Evolutionary conservation across 805 yeast genomes (phyloP).

Genomic region (Zygoascus biomembranicola): DNA sequence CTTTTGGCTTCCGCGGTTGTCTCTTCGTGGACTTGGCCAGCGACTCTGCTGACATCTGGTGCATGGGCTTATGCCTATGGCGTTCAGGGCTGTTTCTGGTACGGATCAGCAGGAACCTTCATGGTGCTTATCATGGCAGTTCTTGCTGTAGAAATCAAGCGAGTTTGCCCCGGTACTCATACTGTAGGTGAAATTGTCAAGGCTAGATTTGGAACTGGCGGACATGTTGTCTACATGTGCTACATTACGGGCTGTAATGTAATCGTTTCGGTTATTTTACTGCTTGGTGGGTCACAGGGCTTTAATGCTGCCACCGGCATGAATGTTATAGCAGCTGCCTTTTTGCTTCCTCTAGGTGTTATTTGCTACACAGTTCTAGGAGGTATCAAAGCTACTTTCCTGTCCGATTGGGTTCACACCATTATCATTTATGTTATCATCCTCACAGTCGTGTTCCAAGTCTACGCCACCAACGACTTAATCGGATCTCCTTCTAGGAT

Average conservation of each 20-base stretch:
- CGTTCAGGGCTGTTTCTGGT: slow-evolving; percentile 68
- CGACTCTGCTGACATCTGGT: slow-evolving; percentile 63
- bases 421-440: slow-evolving; percentile 70
- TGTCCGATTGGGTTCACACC: slow-evolving; percentile 75
- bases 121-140: slow-evolving; percentile 81
- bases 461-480: slow-evolving; percentile 57
- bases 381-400: slow-evolving; percentile 72
- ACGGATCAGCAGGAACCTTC: slow-evolving; percentile 84
- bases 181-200: slow-evolving; percentile 79
- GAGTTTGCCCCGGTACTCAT: slow-evolving; percentile 84
- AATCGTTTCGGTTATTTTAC: slow-evolving; percentile 81
- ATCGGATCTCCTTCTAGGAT: slow-evolving; percentile 82
- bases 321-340: slow-evolving; percentile 72
- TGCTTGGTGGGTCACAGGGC: slow-evolving; percentile 85
- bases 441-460: slow-evolving; percentile 66
- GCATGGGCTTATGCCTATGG: slow-evolving; percentile 74
- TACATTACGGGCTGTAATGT: slow-evolving; percentile 83
- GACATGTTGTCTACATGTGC: slow-evolving; percentile 53
- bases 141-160: slow-evolving; percentile 79
- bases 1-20: slow-evolving; percentile 85
- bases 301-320: slow-evolving; percentile 73
- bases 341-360: slow-evolving; percentile 74
- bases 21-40: slow-evolving; percentile 88
- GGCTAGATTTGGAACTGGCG: slow-evolving; percentile 67
- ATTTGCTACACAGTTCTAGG: slow-evolving; percentile 67